Base-by-base conservation (phyloP, 768 basidiomycete genomes). In the Mycena venus region DNA sequence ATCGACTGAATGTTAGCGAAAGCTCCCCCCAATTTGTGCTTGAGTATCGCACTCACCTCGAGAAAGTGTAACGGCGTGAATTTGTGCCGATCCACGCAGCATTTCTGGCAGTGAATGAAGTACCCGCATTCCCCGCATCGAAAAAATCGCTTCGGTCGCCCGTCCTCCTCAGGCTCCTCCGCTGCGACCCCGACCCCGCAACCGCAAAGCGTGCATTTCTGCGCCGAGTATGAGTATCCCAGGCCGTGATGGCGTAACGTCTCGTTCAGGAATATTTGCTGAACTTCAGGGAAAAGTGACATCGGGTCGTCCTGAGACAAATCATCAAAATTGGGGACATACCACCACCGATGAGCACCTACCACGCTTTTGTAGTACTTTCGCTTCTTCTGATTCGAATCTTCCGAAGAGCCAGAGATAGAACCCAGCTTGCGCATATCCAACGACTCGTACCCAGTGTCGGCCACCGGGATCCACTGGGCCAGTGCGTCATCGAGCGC, bases 61-160 rank as follows among this genome's bases (percentile, higher is more conserved):
- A 66, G 5, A 10, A 58, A 8, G 31, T 72, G 60, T 8, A 70
- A 11, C 1, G 68, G 68, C n/a, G 1, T 38, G 10, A 25, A 42
- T 0, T 2, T 7, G 49, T 75, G 74, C 1, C 32, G 47, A 2
- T 8, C 15, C 0, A 44, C 0, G 29, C 44, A 66, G 42, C 74
- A 75, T 8, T 25, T 36, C 11, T 21, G 3, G 44, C 74, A 75
- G 10, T 68, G 74, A 44, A 14, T 56, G 32, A 19, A 47, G 63
- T 25, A 29, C 27, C 74, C 74, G 49, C 74, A 75, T 1, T 67
- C 47, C 0, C 2, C 11, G 32, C 74, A 75, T 7, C 49, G 55
- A 31, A 71, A 75, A 19, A 70, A 55, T 0, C 69, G 40, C 0
- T 42, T n/a, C 12, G 32, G 58, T 4, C 17, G 27, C 1, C 58